Evolutionary conservation across 2,329 filamentous ascomycete genomes (phyloP).

Genomic region (Verticillium nubilum): DNA sequence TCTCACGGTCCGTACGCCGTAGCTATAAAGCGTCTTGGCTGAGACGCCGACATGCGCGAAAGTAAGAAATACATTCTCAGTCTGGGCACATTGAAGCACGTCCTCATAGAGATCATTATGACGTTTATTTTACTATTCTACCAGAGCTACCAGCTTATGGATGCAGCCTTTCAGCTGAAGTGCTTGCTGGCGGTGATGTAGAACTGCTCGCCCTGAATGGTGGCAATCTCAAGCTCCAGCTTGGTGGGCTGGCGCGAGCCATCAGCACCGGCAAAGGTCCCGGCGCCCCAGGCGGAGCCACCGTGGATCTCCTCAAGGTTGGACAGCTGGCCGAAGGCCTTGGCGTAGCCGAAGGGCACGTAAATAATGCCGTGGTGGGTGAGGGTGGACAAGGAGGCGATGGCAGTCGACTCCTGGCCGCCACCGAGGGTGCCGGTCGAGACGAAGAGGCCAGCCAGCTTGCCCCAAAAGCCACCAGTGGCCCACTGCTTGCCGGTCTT

Average conservation of each 20-base stretch:
- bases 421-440: conserved; percentile 80
- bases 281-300: conserved; percentile 87
- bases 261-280: conserved; percentile 75
- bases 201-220: conserved; percentile 79
- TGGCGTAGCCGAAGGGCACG: conserved; percentile 91
- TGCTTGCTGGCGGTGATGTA: conserved; percentile 69
- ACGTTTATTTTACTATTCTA: neutral
- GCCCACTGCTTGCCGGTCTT: conserved; percentile 81
- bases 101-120: neutral
- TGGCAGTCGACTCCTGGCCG: conserved; percentile 85
- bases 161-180: conserved; percentile 54
- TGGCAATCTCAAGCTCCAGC: conserved; percentile 74
- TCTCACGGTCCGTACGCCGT: too few species aligned
- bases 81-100: neutral
- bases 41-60: too few species aligned
- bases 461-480: conserved; percentile 72
- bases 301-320: conserved; percentile 78
- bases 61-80: too few species aligned
- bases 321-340: conserved; percentile 62
- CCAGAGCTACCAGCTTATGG: neutral
- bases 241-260: conserved; percentile 76
- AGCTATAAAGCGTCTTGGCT: neutral
- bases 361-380: conserved; percentile 93
- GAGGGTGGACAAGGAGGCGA: conserved; percentile 78
- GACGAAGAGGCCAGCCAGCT: conserved; percentile 88